phyloP scores from a whole-genome alignment of 129 eudicot genomes.

The Apium graveolens region DNA sequence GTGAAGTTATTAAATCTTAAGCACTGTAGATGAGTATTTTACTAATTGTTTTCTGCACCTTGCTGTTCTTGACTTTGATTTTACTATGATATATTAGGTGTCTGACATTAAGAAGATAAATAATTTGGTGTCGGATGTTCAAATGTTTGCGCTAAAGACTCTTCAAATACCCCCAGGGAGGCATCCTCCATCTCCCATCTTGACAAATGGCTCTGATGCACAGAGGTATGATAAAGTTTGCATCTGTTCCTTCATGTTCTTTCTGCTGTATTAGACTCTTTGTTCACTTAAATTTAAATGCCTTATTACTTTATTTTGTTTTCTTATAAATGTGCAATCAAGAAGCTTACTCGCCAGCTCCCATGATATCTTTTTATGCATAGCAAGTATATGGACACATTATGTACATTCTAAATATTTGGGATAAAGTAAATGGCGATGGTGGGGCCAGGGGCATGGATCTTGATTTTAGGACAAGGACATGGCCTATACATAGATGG shows the following conservation, averaged over 20 bases:
- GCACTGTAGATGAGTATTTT: not conserved
- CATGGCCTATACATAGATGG: no score
- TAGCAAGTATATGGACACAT: not conserved
- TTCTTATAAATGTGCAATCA: not conserved
- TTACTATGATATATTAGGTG: conserved; percentile 35
- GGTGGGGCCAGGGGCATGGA: no score
- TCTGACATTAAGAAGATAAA: conserved; percentile 83
- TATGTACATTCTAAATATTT: no score
- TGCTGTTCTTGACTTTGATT: not conserved
- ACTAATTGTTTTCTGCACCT: not conserved
- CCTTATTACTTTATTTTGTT: not conserved
- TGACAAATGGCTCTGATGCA: conserved; percentile 4
- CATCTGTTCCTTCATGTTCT: not conserved
- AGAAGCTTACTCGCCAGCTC: not conserved
- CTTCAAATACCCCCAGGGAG: conserved; percentile 87
- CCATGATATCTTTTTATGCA: not conserved
- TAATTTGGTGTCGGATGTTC: conserved; percentile 69
- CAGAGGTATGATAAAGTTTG: not conserved
- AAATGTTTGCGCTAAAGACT: conserved; percentile 84
- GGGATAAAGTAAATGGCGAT: no score
- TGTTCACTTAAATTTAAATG: not conserved
- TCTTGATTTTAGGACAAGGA: no score
- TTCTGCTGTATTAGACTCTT: not conserved
- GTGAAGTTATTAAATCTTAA: not conserved
- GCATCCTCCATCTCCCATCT: conserved; percentile 73